Evolutionary conservation across 805 yeast species (phyloP), one percentile per base, ranked within the genome.

Genomic region (Wickerhamiella dianesei): DNA sequence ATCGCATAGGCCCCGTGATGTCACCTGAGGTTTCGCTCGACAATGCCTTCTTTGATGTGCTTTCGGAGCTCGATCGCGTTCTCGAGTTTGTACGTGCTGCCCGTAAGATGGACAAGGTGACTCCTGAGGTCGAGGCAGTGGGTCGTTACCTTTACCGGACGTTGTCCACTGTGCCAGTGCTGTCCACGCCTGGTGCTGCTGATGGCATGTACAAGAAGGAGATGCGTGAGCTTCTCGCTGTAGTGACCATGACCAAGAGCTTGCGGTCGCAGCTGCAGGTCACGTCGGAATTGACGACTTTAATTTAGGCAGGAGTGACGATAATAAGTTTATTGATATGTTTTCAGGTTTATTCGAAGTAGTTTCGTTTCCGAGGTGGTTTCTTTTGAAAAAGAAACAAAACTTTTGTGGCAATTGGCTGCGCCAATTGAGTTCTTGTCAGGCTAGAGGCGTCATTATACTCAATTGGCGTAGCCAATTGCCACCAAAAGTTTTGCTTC

Each of bases 221-320:
- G 62, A 70, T 80, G 60, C 86, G 83, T 63, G 95, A 86, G 58
- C 78, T 85, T 40, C 71, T 82, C 51, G 76, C 85, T 77, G 74
- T 86, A 52, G 89, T 83, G 61, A 82, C 80, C 61, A 72, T 86
- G 64, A 80, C 94, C 48, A 77, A 80, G 55, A 82, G 92, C 47
- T 78, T 86, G 56, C 83, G 82, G 68, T 82, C 86, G 53, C 95
- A 86, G 68, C 73, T 84, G 53, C 88, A 82, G 62, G 71, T 82
- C 59, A 77, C 86, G 58, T 78, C 86, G 43, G 77, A 82, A 62
- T 72, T 84, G 58, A 79, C 85, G 43, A 76, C 80, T 35, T 40
- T 40, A 39, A 47, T 41, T 32, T 25, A 41, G 13, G n/a, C n/a
- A n/a, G n/a, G n/a, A n/a, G n/a, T n/a, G n/a, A n/a, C 37, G 3